Evolutionary conservation across 1,139 yeast species (phyloP).

Genomic region (Pichia sp.): DNA sequence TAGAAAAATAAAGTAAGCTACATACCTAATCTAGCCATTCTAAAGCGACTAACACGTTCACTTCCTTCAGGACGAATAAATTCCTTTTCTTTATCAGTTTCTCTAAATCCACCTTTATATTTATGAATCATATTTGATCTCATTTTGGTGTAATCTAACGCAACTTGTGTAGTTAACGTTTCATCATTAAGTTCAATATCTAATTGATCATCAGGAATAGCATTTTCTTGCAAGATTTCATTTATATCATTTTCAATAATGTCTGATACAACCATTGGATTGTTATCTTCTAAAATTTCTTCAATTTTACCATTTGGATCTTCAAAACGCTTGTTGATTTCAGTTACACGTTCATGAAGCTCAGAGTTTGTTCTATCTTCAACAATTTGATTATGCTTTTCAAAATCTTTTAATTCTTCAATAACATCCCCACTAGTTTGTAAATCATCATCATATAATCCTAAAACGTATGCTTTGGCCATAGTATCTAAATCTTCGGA

Average conservation of each 20-base stretch:
- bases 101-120: constrained; percentile 41
- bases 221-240: constrained; percentile 12
- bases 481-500: constrained; percentile 46
- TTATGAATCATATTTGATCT: constrained; percentile 45
- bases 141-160: constrained; percentile 51
- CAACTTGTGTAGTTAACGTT: constrained; percentile 41
- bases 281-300: constrained; percentile 32
- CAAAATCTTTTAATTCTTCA: constrained; percentile 50
- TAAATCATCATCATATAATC: constrained; percentile 57
- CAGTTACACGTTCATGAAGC: constrained; percentile 35
- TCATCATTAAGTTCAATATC: constrained; percentile 33
- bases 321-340: constrained; percentile 48
- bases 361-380: constrained; percentile 29
- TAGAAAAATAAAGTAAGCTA: constrained; percentile 1
- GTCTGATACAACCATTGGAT: constrained; percentile 35
- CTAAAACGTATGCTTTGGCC: constrained; percentile 57
- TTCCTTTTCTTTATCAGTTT: constrained; percentile 47
- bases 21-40: constrained; percentile 42
- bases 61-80: constrained; percentile 66
- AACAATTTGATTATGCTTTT: constrained; percentile 43
- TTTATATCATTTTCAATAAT: constrained; percentile 35
- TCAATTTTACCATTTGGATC: constrained; percentile 42
- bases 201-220: constrained; percentile 24
- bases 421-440: constrained; percentile 53
- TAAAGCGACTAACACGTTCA: constrained; percentile 57